Evolutionary conservation across 1,284 basidiomycete species (phyloP).

Genomic region (Schizophyllum commune): DNA sequence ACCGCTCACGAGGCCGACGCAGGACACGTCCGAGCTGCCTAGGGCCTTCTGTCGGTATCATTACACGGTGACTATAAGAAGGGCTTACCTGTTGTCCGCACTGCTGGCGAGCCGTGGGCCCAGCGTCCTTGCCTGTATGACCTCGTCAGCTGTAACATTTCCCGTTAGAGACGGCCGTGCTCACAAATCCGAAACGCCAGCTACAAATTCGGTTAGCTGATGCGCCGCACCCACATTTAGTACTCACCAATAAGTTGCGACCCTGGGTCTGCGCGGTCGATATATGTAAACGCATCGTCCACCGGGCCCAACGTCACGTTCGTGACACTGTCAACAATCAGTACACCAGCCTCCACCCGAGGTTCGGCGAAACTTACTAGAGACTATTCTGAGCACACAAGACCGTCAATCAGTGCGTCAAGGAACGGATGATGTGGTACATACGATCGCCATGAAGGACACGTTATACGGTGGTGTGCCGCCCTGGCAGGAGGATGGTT

Average conservation of each 20-base stretch:
- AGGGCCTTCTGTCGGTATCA: no score
- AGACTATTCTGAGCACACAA: no score
- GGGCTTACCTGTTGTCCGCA: not conserved
- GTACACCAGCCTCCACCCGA: no score
- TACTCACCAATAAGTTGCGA: conserved; percentile 24
- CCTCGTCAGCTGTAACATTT: not conserved
- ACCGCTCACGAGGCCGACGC: conserved; percentile 6
- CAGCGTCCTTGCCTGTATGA: conserved; percentile 10
- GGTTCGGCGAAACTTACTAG: no score
- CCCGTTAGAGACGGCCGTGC: not conserved
- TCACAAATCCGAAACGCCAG: conserved; percentile 17
- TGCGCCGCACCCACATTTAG: not conserved
- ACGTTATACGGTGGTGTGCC: conserved; percentile 29
- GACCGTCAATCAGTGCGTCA: no score
- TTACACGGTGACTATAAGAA: no score
- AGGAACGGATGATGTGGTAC: no score
- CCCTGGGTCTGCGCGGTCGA: conserved; percentile 26
- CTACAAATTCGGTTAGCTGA: conserved; percentile 9
- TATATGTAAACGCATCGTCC: conserved; percentile 28
- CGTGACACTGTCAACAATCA: conserved; percentile 19
- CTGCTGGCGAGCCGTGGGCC: conserved; percentile 10
- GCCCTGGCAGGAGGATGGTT: conserved; percentile 10
- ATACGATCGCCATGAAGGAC: conserved; percentile 18
- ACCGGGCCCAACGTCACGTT: conserved; percentile 23
- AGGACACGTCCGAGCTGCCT: conserved; percentile 6